Conservation (phyloP, 306 rosid species). For the Inga oerstediana region DNA sequence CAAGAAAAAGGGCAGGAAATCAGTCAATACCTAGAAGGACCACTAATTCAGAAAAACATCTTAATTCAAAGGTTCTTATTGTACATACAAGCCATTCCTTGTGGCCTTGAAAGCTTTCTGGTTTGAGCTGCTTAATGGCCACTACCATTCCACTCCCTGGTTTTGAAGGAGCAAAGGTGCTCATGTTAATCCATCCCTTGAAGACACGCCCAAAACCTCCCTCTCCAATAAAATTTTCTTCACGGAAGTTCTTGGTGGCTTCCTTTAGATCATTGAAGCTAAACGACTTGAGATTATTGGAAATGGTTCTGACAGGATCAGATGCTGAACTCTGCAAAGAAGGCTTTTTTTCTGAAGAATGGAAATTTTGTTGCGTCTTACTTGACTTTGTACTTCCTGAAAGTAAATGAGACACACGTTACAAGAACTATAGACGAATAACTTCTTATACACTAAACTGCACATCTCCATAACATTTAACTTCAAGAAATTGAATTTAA, state of each 20-base stretch:
- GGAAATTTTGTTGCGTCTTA: constrained; percentile 40
- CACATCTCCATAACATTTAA: background rate
- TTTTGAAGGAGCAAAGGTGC: constrained; percentile 69
- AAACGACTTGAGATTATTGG: constrained; percentile 65
- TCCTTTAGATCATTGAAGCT: constrained; percentile 77
- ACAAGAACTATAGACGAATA: constrained; percentile 17
- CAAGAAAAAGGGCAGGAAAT: constrained; percentile 27
- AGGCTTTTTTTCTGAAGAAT: constrained; percentile 26
- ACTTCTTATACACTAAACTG: background rate
- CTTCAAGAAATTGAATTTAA: background rate
- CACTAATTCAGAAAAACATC: background rate
- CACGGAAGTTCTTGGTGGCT: constrained; percentile 79
- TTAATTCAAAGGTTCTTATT: constrained; percentile 27
- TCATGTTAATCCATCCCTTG: constrained; percentile 89
- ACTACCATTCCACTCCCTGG: constrained; percentile 89
- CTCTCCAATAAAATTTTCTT: constrained; percentile 79
- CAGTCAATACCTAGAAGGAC: constrained; percentile 28
- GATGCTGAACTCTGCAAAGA: constrained; percentile 18
- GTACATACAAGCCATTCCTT: constrained; percentile 96
- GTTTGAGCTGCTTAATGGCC: constrained; percentile 86
- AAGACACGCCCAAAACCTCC: constrained; percentile 92
- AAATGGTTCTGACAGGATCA: constrained; percentile 38
- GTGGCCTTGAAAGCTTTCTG: constrained; percentile 94
- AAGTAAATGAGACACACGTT: constrained; percentile 17
- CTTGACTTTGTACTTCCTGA: constrained; percentile 48